These are phyloP conservation scores for Rhizopus arrhizus DNA, from an alignment of 371 early-diverging fungal species.

Conservation along the genomic window DNA sequence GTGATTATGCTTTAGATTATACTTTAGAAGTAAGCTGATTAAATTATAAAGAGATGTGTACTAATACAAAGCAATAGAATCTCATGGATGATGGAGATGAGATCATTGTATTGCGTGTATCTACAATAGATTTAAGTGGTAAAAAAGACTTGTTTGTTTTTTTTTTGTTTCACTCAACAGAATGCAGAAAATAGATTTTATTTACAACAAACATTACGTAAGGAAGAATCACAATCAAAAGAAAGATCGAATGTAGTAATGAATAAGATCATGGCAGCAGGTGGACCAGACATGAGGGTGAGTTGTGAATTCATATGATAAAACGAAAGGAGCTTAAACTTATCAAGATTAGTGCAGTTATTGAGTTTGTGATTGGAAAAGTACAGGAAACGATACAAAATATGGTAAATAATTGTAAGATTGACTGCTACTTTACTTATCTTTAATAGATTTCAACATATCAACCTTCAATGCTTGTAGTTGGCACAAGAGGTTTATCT, in stretches of 20 bases:
- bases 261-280: constrained; percentile 45
- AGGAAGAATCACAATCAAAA: constrained; percentile 51
- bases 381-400: constrained; percentile 64
- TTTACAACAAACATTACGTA: constrained; percentile 43
- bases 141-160: constrained; percentile 1
- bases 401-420: constrained; percentile 28
- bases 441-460: constrained; percentile 53
- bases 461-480: constrained; percentile 60
- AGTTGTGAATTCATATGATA: neutral
- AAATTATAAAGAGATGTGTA: neutral
- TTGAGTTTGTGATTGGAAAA: constrained; percentile 64
- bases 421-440: neutral
- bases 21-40: constrained; percentile 46
- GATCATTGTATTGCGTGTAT: constrained; percentile 53
- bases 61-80: neutral
- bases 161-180: neutral
- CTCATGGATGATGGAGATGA: constrained; percentile 63
- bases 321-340: neutral
- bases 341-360: constrained; percentile 54
- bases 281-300: constrained; percentile 32
- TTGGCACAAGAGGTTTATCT: constrained; percentile 61
- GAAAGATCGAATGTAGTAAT: constrained; percentile 55
- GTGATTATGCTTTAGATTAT: constrained; percentile 65
- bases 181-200: neutral
- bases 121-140: constrained; percentile 51